Evolutionary conservation across 371 early-diverging fungal species (phyloP).

Genomic region (Smittium culicis): DNA sequence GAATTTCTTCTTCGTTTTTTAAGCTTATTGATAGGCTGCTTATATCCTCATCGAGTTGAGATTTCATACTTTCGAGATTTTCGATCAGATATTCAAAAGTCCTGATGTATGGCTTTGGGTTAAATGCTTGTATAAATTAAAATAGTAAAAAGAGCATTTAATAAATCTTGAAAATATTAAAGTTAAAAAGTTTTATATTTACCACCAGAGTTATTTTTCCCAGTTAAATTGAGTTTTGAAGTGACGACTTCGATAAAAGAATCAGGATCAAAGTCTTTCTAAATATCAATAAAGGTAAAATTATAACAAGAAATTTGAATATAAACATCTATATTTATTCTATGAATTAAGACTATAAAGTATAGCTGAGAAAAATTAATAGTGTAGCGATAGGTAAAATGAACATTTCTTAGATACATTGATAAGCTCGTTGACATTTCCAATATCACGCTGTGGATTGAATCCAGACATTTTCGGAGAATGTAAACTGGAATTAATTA

Average conservation of each 20-base stretch:
- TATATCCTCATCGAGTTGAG: slow-evolving; percentile 62
- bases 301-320: background rate
- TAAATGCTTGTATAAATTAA: slow-evolving; percentile 12
- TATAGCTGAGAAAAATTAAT: background rate
- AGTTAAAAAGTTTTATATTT: slow-evolving; percentile 16
- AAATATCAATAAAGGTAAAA: too few relatives aligned
- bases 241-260: slow-evolving; percentile 46
- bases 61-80: slow-evolving; percentile 55
- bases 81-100: slow-evolving; percentile 75
- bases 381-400: background rate
- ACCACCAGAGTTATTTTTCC: slow-evolving; percentile 19
- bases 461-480: slow-evolving; percentile 19
- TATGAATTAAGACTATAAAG: too few relatives aligned
- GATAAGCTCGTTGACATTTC: slow-evolving; percentile 1
- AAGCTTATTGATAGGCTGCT: slow-evolving; percentile 66
- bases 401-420: background rate
- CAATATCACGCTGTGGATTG: slow-evolving; percentile 7
- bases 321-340: too few relatives aligned
- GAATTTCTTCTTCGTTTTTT: slow-evolving; percentile 52
- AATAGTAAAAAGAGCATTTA: background rate
- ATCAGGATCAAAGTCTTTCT: slow-evolving; percentile 39
- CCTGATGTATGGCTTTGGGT: slow-evolving; percentile 60
- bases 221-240: slow-evolving; percentile 25
- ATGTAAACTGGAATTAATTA: too few relatives aligned
- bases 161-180: background rate